Evolutionary conservation across 495 filamentous ascomycete genomes (phyloP), one percentile per base, ranked within the genome.

Genomic region (Penicillium pancosmium): DNA sequence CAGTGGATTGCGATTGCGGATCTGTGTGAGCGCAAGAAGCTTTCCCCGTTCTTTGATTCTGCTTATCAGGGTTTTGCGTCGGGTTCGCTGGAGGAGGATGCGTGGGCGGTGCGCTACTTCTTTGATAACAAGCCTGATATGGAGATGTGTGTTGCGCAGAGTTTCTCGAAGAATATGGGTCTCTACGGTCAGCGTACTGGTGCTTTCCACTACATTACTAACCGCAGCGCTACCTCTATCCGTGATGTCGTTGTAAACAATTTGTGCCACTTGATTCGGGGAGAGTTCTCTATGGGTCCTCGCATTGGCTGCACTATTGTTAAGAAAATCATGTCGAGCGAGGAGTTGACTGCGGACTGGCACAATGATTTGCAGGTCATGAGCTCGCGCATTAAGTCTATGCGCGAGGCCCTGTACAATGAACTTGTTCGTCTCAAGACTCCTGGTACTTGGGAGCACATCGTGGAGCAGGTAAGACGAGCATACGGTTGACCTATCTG

Each of bases 61-160:
- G 82, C 82, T 3, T 84, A 84, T 64, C 80, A 82, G 61, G 82
- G 82, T n/a, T 82, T 84, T 61, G 80, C 79, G 9, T 81, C 80
- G n/a, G 82, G 82, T 0, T 75, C 74, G 19, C 69, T 77, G 13
- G 76, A 76, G 59, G 74, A 82, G 49, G 82, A 84, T 60, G 79
- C 80, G 51, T 83, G 80, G 80, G 75, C 80, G 2, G 74, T 84
- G 5, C 75, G 79, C 46, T 78, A 82, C 64, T 82, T 82, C 68
- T 82, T 74, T 62, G 81, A 73, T 59, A 60, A 73, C 63, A 76
- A 80, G 69, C 75, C 78, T 5, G 61, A 72, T 38, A 76, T 80
- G 74, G 78, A 81, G 64, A 76, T 81, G 66, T 78, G 76, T 40
- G 76, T 82, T 21, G 77, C 75, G 8, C 76, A 82, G 64, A 80